Evolutionary conservation across 1,139 yeast genomes (phyloP).

Genomic region (Komagataea norvegica): DNA sequence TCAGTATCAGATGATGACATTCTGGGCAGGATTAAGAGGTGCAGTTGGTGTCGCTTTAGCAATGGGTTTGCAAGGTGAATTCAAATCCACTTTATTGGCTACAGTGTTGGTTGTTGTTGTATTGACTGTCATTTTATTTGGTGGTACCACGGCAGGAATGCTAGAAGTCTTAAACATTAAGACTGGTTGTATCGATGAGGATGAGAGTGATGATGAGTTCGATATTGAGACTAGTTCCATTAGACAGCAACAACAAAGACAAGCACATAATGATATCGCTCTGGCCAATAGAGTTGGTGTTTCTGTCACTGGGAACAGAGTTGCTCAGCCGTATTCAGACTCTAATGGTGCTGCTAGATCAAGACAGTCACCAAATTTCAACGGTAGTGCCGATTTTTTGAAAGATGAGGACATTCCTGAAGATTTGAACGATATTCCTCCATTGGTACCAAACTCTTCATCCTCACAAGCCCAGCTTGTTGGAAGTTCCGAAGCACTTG

Average conservation of each 20-base stretch:
- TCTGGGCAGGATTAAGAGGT: conserved; percentile 99
- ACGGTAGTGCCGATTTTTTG: conserved; percentile 20
- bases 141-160: conserved; percentile 99
- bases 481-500: not conserved
- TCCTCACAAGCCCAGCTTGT: not conserved
- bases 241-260: conserved; percentile 35
- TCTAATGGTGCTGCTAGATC: conserved; percentile 24
- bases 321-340: conserved; percentile 23
- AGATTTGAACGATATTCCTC: conserved; percentile 27
- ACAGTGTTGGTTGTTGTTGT: conserved; percentile 96
- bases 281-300: conserved; percentile 30
- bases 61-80: conserved; percentile 94
- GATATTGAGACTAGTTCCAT: conserved; percentile 64
- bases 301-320: not conserved
- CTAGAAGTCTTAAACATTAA: conserved; percentile 88
- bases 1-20: conserved; percentile 96
- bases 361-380: conserved; percentile 19
- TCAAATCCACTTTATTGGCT: conserved; percentile 82
- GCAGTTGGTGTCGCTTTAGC: conserved; percentile 99
- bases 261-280: conserved; percentile 16
- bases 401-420: conserved; percentile 25
- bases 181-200: conserved; percentile 86
- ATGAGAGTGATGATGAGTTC: conserved; percentile 89
- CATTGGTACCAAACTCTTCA: conserved; percentile 18
- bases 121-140: conserved; percentile 90